These are phyloP conservation scores for Suillus plorans DNA, from an alignment of 768 basidiomycete genomes.

Conservation along the genomic window DNA sequence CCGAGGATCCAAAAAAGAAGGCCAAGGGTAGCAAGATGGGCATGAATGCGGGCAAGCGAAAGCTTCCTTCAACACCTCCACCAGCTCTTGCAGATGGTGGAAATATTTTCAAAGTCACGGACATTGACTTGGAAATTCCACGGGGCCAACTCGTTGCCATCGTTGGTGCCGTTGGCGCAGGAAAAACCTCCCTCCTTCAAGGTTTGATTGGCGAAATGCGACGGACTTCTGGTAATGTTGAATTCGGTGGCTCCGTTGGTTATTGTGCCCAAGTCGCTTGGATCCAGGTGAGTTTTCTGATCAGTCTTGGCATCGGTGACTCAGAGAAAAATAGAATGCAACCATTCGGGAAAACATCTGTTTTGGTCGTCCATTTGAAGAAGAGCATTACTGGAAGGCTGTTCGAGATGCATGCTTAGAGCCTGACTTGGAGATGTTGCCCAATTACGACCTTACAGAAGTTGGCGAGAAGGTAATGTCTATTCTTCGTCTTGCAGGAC, in stretches of 20 bases:
- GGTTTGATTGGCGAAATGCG: conserved; percentile 86
- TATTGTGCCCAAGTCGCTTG: conserved; percentile 89
- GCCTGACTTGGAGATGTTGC: conserved; percentile 75
- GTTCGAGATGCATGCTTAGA: conserved; percentile 76
- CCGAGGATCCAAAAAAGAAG: conserved; percentile 27
- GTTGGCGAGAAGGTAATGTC: conserved; percentile 65
- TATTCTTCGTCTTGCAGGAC: conserved; percentile 8
- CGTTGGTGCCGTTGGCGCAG: conserved; percentile 67
- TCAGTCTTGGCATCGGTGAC: not conserved
- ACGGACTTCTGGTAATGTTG: conserved; percentile 59
- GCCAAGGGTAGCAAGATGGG: conserved; percentile 5
- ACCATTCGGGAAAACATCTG: conserved; percentile 89
- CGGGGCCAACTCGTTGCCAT: conserved; percentile 80
- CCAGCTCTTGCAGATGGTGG: conserved; percentile 35
- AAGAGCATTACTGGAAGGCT: conserved; percentile 79
- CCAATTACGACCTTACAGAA: conserved; percentile 78
- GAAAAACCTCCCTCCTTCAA: conserved; percentile 65
- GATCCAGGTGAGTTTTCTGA: conserved; percentile 61
- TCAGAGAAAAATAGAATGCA: conserved; percentile 53
- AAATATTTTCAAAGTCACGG: conserved; percentile 59
- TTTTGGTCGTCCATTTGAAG: conserved; percentile 83
- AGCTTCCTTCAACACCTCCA: conserved; percentile 19
- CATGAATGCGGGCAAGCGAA: conserved; percentile 16
- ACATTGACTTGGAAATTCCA: conserved; percentile 68
- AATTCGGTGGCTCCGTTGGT: conserved; percentile 73